Evolutionary conservation across 1,284 basidiomycete genomes (phyloP).

Genomic region (Ustilago cynodontis): DNA sequence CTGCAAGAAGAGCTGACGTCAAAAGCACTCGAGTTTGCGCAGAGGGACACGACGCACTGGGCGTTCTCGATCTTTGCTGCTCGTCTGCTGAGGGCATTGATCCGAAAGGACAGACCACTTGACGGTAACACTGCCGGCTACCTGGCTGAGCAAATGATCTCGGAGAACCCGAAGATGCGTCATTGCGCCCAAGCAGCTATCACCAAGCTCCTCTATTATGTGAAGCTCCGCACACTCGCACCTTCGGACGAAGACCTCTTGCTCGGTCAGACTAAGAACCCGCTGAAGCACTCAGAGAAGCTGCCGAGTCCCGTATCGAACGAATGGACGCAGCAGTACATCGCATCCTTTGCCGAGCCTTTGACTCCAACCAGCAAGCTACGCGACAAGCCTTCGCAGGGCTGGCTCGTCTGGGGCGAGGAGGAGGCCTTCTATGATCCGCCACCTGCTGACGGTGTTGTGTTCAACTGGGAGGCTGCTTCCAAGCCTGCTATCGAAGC

Average conservation of each 20-base stretch:
- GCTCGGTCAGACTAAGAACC: conserved; percentile 83
- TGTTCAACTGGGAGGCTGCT: conserved; percentile 77
- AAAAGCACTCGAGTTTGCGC: conserved; percentile 79
- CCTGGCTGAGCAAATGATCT: conserved; percentile 71
- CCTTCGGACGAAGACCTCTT: conserved; percentile 79
- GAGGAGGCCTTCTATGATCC: conserved; percentile 79
- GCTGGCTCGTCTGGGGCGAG: conserved; percentile 86
- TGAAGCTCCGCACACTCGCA: conserved; percentile 87
- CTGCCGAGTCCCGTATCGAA: conserved; percentile 60
- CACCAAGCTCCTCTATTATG: conserved; percentile 79
- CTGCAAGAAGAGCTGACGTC: conserved; percentile 73
- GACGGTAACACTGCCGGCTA: conserved; percentile 76
- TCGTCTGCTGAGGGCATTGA: conserved; percentile 79
- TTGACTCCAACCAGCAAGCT: conserved; percentile 72
- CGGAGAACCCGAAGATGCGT: conserved; percentile 85
- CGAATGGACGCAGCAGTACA: conserved; percentile 76
- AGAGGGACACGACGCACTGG: conserved; percentile 84
- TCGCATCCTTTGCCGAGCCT: conserved; percentile 71
- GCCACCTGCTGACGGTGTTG: conserved; percentile 73
- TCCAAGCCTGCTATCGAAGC: conserved; percentile 77
- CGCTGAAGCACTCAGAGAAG: conserved; percentile 73
- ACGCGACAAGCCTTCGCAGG: conserved; percentile 84
- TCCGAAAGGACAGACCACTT: conserved; percentile 81
- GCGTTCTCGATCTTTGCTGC: conserved; percentile 85
- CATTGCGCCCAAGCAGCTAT: conserved; percentile 81